These are phyloP conservation scores for Urtica urens DNA, from an alignment of 306 rosid genomes.

Conservation along the genomic window DNA sequence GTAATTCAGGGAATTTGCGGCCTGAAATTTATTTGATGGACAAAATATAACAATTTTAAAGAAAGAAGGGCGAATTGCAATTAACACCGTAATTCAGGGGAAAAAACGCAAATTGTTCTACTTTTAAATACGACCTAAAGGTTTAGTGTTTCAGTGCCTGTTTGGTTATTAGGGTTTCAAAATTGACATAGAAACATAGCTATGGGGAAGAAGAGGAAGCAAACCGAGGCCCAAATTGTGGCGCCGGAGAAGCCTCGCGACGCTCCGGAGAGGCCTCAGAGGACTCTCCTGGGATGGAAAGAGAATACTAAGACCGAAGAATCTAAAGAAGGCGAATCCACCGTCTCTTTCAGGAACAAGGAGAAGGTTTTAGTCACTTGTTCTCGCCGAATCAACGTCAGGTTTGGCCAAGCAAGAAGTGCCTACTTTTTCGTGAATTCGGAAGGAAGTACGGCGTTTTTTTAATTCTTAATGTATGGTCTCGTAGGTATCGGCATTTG, in stretches of 20 bases:
- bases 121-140: too few species aligned
- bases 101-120: too few species aligned
- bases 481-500: conserved; percentile 74
- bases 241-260: conserved; percentile 35
- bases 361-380: conserved; percentile 88
- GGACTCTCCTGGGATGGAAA: conserved; percentile 85
- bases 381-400: conserved; percentile 78
- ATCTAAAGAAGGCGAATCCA: conserved; percentile 18
- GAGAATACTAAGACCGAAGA: conserved; percentile 24
- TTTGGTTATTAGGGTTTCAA: too few species aligned
- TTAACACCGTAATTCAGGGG: too few species aligned
- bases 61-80: too few species aligned
- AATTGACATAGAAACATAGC: too few species aligned
- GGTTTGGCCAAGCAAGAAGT: conserved; percentile 23
- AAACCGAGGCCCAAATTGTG: conserved; percentile 28
- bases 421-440: neutral
- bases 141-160: too few species aligned
- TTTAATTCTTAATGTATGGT: neutral
- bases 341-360: conserved; percentile 54
- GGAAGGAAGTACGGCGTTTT: neutral
- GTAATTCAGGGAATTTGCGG: too few species aligned
- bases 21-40: too few species aligned
- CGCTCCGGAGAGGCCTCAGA: conserved; percentile 63
- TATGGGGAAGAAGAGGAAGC: conserved; percentile 96
- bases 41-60: too few species aligned